Evolutionary conservation across 2,329 filamentous ascomycete genomes (phyloP).

Genomic region (Botrytis fabae): DNA sequence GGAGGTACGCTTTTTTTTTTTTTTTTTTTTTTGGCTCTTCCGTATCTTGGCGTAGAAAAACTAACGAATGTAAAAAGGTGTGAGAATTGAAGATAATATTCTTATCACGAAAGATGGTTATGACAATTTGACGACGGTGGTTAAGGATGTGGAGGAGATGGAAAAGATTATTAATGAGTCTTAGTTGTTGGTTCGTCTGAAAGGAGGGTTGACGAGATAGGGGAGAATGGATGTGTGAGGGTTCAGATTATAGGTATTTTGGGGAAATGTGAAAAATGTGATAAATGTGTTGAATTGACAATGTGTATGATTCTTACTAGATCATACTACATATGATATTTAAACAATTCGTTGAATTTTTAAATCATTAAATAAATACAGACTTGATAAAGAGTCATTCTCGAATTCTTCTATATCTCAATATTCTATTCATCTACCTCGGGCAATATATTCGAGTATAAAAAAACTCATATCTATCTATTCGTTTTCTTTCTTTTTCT

Average conservation of each 20-base stretch:
- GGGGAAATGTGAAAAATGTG: background rate
- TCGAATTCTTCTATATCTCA: background rate
- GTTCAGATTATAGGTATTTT: background rate
- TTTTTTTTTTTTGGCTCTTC: background rate
- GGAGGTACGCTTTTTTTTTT: slow-evolving; percentile 47
- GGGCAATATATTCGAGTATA: too few species aligned
- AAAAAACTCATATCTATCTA: too few species aligned
- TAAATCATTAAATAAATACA: background rate
- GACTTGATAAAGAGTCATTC: background rate
- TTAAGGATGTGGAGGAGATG: slow-evolving; percentile 66
- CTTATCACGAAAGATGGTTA: slow-evolving; percentile 68
- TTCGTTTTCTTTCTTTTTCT: too few species aligned
- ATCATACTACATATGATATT: background rate
- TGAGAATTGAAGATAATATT: slow-evolving; percentile 71
- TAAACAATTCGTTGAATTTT: rapidly evolving
- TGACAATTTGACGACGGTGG: slow-evolving; percentile 71
- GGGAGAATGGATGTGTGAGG: background rate
- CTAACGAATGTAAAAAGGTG: slow-evolving; percentile 35
- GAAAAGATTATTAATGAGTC: slow-evolving; percentile 44
- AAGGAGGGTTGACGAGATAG: background rate
- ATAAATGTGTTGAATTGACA: background rate
- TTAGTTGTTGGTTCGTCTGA: slow-evolving; percentile 1
- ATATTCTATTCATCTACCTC: background rate
- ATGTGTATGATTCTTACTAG: background rate
- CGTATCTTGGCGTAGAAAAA: background rate